phyloP scores from a whole-genome alignment of 2,329 filamentous ascomycete species.

The Hymenotorrendiella dingleyae region DNA sequence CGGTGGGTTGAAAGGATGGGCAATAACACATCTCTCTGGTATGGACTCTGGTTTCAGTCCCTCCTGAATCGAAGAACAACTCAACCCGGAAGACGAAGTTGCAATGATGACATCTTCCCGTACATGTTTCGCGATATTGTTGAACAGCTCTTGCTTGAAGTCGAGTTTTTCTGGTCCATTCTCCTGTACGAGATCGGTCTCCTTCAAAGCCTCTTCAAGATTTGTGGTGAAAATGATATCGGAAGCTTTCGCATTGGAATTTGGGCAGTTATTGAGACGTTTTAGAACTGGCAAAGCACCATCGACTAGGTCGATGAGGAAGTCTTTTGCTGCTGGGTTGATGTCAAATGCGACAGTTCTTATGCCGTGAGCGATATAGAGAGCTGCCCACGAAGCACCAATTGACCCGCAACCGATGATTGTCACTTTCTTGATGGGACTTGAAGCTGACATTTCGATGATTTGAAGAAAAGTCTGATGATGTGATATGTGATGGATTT shows the following conservation, averaged over 20 bases:
- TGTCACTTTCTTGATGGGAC: neutral
- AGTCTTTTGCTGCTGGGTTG: slow-evolving; percentile 32
- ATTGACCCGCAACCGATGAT: slow-evolving; percentile 35
- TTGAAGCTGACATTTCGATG: neutral
- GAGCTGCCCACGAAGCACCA: slow-evolving; percentile 37
- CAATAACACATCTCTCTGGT: slow-evolving; percentile 24
- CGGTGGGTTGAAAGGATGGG: slow-evolving; percentile 44
- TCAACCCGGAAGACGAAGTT: slow-evolving; percentile 33
- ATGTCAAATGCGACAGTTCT: slow-evolving; percentile 38
- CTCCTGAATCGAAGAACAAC: slow-evolving; percentile 14
- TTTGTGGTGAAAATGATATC: slow-evolving; percentile 11
- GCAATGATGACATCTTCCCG: slow-evolving; percentile 34
- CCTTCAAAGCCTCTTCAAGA: slow-evolving; percentile 8
- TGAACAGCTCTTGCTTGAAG: slow-evolving; percentile 35
- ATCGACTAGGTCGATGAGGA: neutral
- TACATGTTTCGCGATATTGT: slow-evolving; percentile 29
- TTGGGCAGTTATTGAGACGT: neutral
- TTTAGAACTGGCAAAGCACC: neutral
- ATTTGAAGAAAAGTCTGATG: too few relatives aligned
- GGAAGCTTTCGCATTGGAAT: neutral
- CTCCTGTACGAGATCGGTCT: slow-evolving; percentile 17
- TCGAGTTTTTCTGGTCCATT: slow-evolving; percentile 37
- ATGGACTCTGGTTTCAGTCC: slow-evolving; percentile 27
- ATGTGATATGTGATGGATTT: too few relatives aligned
- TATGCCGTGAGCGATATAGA: slow-evolving; percentile 35